Conservation (phyloP, 441 rosid species). For the Mallotus repandus region DNA sequence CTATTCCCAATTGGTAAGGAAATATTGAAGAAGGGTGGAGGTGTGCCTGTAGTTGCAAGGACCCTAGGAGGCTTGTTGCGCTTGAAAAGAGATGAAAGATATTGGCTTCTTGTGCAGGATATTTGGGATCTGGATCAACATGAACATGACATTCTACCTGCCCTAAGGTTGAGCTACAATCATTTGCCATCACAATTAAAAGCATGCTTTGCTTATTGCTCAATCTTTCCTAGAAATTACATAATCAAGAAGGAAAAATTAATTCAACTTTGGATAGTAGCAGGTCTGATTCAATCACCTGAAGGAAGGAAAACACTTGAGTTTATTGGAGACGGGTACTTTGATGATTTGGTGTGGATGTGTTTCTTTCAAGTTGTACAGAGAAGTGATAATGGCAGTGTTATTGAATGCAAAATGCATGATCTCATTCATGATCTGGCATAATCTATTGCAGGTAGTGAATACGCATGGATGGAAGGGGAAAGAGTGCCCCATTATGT, state of each 20-base stretch:
- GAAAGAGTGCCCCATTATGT: neutral
- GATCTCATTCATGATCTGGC: constrained; percentile 11
- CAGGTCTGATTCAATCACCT: constrained; percentile 6
- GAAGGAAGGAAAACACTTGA: constrained; percentile 10
- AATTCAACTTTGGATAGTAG: constrained; percentile 7
- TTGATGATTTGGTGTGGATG: constrained; percentile 10
- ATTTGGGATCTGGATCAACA: neutral
- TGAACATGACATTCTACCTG: constrained; percentile 10
- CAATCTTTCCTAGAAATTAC: neutral
- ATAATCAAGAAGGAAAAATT: neutral
- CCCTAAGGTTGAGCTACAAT: constrained; percentile 7
- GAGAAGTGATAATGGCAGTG: neutral
- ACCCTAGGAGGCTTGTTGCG: constrained; percentile 12
- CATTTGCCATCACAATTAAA: constrained; percentile 8
- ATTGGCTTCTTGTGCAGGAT: neutral
- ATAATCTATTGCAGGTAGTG: constrained; percentile 5
- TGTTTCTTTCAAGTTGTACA: constrained; percentile 13
- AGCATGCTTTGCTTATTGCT: constrained; percentile 10
- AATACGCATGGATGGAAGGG: constrained; percentile 3
- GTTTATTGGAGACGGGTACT: constrained; percentile 8
- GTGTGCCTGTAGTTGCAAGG: constrained; percentile 10
- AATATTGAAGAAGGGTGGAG: constrained; percentile 9
- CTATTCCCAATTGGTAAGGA: constrained; percentile 8
- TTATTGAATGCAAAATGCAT: neutral
- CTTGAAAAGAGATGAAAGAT: constrained; percentile 1